These are phyloP conservation scores for Volvox reticuliferus DNA, from an alignment of 139 green algal species.

Conservation along the genomic window DNA sequence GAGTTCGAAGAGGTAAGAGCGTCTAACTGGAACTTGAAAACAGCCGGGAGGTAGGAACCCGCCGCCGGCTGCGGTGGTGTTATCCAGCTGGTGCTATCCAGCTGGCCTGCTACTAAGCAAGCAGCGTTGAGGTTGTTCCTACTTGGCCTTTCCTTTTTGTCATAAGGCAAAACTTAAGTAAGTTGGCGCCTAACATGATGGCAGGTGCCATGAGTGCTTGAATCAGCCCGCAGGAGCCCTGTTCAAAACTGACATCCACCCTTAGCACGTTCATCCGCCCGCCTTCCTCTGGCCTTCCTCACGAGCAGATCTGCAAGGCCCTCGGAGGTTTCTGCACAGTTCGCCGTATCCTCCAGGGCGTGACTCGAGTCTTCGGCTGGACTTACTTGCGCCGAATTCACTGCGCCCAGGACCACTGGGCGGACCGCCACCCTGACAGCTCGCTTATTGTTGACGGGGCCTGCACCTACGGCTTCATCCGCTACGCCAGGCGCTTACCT, in stretches of 20 bases:
- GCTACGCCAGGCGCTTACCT: neutral
- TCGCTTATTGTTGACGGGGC: conserved; percentile 27
- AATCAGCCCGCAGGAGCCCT: no score
- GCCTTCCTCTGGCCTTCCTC: neutral
- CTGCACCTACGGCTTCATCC: conserved; percentile 15
- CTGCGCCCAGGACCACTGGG: conserved; percentile 43
- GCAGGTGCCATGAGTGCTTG: no score
- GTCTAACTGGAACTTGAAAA: no score
- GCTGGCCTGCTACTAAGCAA: no score
- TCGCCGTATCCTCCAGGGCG: conserved; percentile 47
- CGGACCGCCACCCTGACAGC: neutral
- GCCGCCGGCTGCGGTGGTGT: neutral
- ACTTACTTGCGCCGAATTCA: conserved; percentile 39
- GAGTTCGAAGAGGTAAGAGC: conserved; percentile 59
- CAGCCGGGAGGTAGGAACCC: no score
- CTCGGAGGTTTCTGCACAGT: conserved; percentile 39
- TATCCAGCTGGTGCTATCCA: no score
- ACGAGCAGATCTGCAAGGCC: conserved; percentile 36
- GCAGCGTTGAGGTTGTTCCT: no score
- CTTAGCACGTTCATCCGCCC: no score
- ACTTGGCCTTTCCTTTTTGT: no score
- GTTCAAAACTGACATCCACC: no score
- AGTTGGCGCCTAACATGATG: no score
- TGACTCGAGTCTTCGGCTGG: conserved; percentile 43
- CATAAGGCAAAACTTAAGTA: no score